phyloP scores from a whole-genome alignment of 163 green algal species.

The Coccomyxa subellipsoidea region DNA sequence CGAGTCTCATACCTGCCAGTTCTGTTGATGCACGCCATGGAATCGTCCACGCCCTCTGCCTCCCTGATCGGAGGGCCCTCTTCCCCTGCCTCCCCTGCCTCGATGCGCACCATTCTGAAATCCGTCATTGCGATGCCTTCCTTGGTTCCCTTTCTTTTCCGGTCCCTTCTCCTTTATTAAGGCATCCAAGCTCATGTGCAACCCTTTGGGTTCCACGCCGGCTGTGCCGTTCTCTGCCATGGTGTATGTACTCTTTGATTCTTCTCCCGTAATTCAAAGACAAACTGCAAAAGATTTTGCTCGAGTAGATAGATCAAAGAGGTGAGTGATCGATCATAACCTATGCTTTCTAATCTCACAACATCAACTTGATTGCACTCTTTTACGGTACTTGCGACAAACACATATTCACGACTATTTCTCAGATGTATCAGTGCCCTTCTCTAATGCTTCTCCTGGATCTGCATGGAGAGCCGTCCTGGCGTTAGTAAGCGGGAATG shows the following conservation, averaged over 20 bases:
- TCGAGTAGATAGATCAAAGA: background rate
- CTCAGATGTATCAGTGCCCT: background rate
- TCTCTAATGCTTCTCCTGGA: too few relatives aligned
- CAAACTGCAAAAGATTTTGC: background rate
- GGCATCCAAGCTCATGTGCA: background rate
- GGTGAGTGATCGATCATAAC: background rate
- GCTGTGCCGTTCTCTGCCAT: background rate
- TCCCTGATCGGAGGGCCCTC: background rate
- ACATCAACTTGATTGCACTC: background rate
- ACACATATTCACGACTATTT: background rate
- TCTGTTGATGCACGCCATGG: background rate
- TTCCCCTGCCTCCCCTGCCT: background rate
- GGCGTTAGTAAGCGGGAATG: background rate
- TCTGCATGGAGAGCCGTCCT: background rate
- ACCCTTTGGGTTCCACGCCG: background rate
- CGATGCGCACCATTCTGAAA: background rate
- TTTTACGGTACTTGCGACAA: background rate
- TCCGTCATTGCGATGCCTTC: background rate
- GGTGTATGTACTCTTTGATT: background rate
- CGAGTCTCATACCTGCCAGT: constrained; percentile 5
- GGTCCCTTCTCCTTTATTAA: background rate
- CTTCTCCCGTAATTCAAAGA: background rate
- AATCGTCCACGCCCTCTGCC: constrained; percentile 7
- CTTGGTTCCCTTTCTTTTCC: background rate
- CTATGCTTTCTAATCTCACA: background rate